Conservation (phyloP, 2,329 filamentous ascomycete genomes). For the Phyllachora maydis region DNA sequence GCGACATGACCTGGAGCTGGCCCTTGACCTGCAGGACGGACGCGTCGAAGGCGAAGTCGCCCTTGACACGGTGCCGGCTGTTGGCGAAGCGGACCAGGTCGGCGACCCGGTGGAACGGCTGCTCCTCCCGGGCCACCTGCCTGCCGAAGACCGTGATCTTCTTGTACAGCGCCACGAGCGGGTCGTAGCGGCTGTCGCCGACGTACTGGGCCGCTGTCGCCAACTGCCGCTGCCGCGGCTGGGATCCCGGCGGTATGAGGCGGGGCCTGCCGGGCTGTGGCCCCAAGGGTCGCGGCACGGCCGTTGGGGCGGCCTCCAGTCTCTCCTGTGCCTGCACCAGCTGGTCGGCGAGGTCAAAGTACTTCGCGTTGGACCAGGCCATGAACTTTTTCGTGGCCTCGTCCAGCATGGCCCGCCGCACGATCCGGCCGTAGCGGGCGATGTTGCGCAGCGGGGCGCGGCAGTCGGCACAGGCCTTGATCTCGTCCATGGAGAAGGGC, state of each 20-base stretch:
- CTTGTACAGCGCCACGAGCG: constrained; percentile 6
- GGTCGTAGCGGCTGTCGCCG: no score
- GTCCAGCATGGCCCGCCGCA: constrained; percentile 37
- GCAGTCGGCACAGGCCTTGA: constrained; percentile 34
- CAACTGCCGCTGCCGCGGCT: no score
- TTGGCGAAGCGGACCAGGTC: constrained; percentile 20
- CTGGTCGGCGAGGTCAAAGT: constrained; percentile 5
- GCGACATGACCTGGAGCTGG: constrained; percentile 17
- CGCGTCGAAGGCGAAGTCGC: constrained; percentile 14
- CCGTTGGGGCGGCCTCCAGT: constrained; percentile 6
- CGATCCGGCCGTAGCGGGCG: constrained; percentile 37
- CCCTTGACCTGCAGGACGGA: constrained; percentile 14
- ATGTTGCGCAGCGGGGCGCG: constrained; percentile 35
- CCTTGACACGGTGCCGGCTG: constrained; percentile 8
- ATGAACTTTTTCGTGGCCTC: constrained; percentile 45
- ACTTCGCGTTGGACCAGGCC: no score
- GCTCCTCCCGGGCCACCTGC: constrained; percentile 19
- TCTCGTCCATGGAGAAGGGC: constrained; percentile 18
- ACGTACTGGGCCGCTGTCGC: no score
- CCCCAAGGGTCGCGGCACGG: background rate
- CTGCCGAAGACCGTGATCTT: constrained; percentile 5
- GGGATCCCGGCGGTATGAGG: no score
- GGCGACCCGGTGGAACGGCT: constrained; percentile 24
- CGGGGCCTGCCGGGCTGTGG: constrained; percentile 7
- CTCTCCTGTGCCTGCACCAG: constrained; percentile 8